Conservation (phyloP, 768 basidiomycete species). For the Rhodosporidiobolus sp. region DNA sequence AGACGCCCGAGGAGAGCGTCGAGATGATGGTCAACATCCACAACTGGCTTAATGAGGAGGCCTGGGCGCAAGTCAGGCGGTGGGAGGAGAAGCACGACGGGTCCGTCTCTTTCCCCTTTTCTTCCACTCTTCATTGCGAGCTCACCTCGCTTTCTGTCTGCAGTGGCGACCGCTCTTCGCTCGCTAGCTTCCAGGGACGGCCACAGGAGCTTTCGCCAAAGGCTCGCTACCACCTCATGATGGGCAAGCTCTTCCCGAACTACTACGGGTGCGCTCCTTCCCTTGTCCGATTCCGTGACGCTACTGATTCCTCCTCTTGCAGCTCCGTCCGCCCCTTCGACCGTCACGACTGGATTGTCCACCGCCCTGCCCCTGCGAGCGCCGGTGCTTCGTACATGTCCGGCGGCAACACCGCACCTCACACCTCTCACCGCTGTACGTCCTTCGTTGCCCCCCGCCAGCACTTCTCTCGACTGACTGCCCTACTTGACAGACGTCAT, state of each 20-base stretch:
- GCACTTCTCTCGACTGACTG: conserved; percentile 55
- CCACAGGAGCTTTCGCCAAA: conserved; percentile 94
- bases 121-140: background rate
- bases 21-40: conserved; percentile 98
- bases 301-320: conserved; percentile 14
- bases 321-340: conserved; percentile 94
- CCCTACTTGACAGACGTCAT: conserved; percentile 66
- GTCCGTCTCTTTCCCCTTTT: conserved; percentile 53
- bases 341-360: conserved; percentile 95
- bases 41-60: conserved; percentile 94
- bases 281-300: background rate
- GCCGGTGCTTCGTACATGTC: conserved; percentile 30
- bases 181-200: conserved; percentile 79
- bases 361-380: conserved; percentile 62
- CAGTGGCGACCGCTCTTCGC: conserved; percentile 67
- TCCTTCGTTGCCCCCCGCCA: conserved; percentile 42
- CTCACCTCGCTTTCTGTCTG: background rate
- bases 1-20: conserved; percentile 91
- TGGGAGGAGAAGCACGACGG: conserved; percentile 74
- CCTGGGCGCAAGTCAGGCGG: conserved; percentile 88
- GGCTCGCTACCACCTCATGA: conserved; percentile 77
- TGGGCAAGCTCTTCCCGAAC: conserved; percentile 83
- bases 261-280: conserved; percentile 70
- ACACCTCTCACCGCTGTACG: conserved; percentile 36
- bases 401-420: conserved; percentile 22